Base-by-base conservation (phyloP, 148 eudicot species). In the Beta vulgaris region DNA sequence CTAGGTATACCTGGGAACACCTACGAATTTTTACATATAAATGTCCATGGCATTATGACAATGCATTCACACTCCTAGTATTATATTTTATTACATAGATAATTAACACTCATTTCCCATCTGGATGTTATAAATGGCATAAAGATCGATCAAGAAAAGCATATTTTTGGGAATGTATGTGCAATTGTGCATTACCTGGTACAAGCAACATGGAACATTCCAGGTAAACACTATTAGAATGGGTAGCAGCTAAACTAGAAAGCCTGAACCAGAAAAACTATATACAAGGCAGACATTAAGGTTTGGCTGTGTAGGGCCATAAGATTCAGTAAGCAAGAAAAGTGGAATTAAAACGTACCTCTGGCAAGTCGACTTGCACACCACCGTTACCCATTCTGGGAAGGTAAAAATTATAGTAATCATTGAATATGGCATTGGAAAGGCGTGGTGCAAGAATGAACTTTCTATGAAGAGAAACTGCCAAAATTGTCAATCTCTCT, bases 401-500 rank as follows among this genome's bases (percentile, higher is more conserved):
- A 59, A 75, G 88, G 83, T 88, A 90, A 29, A 80, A 85, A 62
- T 86, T 83, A 77, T 74, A 88, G 82, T 73, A 94, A 81, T 90
- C 92, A 15, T 72, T 82, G 79, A 94, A 91, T 64, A 90, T 84
- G 53, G 82, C 86, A 79, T 76, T 79, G 15, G 81, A 81, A 35
- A 94, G 87, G 75, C 90, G 85, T 34, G 96, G 96, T 28, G 92
- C 88, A 39, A 59, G 87, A 62, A 87, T 74, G 71, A 94, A 88
- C 84, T 89, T 94, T 35, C 87, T 84, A 78, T 91, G 92, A 82
- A 94, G 91, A 81, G 97, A 94, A 72, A 89, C 89, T 67, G 96
- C 97, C 60, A 86, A 75, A 31, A 81, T 73, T 54, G 87, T 78
- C 78, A 94, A 81, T 76, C 84, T 86, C 84, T 94, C 96, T 42